Evolutionary conservation across 2,329 filamentous ascomycete species (phyloP).

Genomic region (Claviceps paspali): DNA sequence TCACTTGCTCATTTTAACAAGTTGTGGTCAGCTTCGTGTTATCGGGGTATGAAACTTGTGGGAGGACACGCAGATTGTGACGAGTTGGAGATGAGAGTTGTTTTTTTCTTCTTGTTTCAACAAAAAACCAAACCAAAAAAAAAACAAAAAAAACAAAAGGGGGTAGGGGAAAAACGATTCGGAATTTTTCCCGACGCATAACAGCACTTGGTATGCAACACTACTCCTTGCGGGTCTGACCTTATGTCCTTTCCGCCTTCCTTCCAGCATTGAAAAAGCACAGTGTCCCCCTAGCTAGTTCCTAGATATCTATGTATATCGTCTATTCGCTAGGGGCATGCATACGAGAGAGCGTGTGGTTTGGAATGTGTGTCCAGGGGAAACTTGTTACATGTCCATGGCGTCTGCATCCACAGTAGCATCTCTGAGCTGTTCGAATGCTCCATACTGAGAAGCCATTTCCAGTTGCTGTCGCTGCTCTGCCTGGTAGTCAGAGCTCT

Average conservation of each 20-base stretch:
- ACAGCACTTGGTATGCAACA: no score
- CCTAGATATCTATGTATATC: not conserved
- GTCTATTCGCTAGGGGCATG: not conserved
- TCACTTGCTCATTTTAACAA: no score
- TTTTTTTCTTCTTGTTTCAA: no score
- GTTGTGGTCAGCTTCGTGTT: no score
- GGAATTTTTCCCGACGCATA: no score
- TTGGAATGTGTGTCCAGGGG: not conserved
- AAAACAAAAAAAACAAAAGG: no score
- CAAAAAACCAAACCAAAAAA: no score
- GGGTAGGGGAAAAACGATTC: no score
- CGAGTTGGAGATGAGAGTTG: no score
- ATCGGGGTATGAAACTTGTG: no score
- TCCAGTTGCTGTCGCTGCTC: constrained; percentile 33
- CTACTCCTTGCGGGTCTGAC: not conserved
- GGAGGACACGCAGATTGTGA: no score
- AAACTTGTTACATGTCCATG: constrained; percentile 27
- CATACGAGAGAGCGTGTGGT: not conserved
- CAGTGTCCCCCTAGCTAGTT: not conserved
- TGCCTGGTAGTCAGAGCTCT: constrained; percentile 25
- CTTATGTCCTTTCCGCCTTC: not conserved
- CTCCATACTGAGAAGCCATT: constrained; percentile 57
- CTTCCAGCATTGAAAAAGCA: not conserved
- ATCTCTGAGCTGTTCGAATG: constrained; percentile 33
- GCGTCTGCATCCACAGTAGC: constrained; percentile 30